Conservation (phyloP, 805 yeast species). For the Candida nemodendra region DNA sequence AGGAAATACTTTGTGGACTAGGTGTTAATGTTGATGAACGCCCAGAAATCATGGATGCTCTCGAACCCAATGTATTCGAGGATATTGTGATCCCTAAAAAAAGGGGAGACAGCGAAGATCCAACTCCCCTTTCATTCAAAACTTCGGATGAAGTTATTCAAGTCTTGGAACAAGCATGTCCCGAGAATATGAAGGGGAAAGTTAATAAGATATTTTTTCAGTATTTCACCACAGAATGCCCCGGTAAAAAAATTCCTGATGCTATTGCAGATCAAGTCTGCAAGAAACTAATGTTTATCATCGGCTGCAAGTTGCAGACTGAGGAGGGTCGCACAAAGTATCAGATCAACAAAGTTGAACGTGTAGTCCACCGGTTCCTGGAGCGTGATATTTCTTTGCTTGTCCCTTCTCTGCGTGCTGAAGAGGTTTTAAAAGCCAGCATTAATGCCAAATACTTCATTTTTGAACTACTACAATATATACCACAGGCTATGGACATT, state of each 20-base stretch:
- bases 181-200: not conserved
- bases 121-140: not conserved
- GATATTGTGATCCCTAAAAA: not conserved
- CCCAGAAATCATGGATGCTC: not conserved
- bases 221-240: no score
- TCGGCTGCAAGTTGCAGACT: not conserved
- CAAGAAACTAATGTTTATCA: constrained; percentile 1
- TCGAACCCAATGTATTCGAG: not conserved
- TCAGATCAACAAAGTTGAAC: constrained; percentile 5
- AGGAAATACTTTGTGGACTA: not conserved
- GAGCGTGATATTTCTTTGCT: constrained; percentile 3
- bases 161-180: not conserved
- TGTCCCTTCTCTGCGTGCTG: constrained; percentile 3
- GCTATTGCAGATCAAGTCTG: no score
- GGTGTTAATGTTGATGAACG: not conserved
- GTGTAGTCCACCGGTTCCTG: constrained; percentile 1
- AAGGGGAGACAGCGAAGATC: no score
- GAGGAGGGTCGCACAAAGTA: not conserved
- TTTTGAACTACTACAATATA: constrained; percentile 3
- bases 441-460: constrained; percentile 5
- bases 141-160: not conserved
- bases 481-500: not conserved
- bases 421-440: constrained; percentile 8
- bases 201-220: no score
- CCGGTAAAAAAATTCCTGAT: no score